These are phyloP conservation scores for Tilletia setariae DNA, from an alignment of 1,284 basidiomycete genomes.

Conservation along the genomic window DNA sequence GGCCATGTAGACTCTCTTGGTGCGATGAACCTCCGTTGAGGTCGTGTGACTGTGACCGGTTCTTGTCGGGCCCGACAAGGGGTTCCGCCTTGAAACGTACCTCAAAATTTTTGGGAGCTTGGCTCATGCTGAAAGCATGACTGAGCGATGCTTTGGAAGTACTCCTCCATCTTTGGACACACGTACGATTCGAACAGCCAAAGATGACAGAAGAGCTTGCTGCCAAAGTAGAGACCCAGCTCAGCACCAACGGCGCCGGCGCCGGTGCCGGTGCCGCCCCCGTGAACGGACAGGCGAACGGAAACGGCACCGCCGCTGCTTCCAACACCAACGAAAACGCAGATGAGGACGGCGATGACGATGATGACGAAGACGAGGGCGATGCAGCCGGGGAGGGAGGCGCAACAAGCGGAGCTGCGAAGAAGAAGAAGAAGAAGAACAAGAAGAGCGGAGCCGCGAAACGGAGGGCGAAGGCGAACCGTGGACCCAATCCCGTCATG, in stretches of 20 bases:
- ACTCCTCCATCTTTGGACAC: not conserved
- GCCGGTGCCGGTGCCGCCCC: not conserved
- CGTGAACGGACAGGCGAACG: not conserved
- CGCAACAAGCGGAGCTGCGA: conserved; percentile 25
- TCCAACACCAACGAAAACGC: not conserved
- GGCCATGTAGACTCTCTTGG: too few species aligned
- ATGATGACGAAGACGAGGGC: conserved; percentile 38
- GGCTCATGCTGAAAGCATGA: too few species aligned
- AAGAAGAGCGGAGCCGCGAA: conserved; percentile 59
- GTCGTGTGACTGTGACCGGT: too few species aligned
- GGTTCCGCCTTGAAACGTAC: too few species aligned
- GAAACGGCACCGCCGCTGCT: not conserved
- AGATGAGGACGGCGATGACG: conserved; percentile 14
- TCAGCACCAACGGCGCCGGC: conserved; percentile 10
- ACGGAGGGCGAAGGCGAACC: conserved; percentile 37
- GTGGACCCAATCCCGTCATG: conserved; percentile 15
- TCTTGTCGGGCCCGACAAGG: too few species aligned
- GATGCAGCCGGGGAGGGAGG: conserved; percentile 24
- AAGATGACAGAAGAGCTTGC: conserved; percentile 12
- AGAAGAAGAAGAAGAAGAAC: conserved; percentile 82
- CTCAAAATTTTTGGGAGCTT: too few species aligned
- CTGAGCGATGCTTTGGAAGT: too few species aligned
- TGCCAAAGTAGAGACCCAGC: conserved; percentile 11
- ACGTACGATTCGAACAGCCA: not conserved
- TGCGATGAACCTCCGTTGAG: too few species aligned